Evolutionary conservation across 1,139 yeast genomes (phyloP).

Genomic region (Yamadazyma trypodendri): DNA sequence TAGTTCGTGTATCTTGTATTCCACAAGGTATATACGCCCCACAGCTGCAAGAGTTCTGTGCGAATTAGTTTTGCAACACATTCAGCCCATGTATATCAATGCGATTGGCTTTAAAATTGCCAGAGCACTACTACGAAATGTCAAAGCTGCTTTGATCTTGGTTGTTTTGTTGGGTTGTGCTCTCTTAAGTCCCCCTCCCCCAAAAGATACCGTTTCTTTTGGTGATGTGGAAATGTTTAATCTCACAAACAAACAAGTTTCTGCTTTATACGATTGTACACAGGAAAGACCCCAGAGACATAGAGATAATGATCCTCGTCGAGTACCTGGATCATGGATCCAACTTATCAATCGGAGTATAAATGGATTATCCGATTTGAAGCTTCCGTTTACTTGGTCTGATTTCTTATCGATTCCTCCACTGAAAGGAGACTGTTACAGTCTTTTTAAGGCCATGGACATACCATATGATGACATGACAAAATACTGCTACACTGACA

Average conservation of each 20-base stretch:
- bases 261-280: background rate
- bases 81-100: background rate
- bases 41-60: background rate
- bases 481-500: background rate
- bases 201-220: background rate
- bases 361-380: background rate
- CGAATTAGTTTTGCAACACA: background rate
- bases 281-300: background rate
- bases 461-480: background rate
- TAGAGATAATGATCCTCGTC: background rate
- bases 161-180: background rate
- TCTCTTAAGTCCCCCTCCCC: background rate
- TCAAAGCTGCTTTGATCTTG: background rate
- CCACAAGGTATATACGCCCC: too few species aligned
- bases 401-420: background rate
- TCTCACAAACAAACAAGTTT: background rate
- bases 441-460: background rate
- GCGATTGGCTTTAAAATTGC: background rate
- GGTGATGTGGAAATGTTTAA: background rate
- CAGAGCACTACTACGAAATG: background rate
- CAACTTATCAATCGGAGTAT: background rate
- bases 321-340: background rate
- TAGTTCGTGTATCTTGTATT: too few species aligned
- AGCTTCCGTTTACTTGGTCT: constrained; percentile 6
- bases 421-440: background rate